Base-by-base conservation (phyloP, 768 basidiomycete genomes). In the Tephrocybe rancida region DNA sequence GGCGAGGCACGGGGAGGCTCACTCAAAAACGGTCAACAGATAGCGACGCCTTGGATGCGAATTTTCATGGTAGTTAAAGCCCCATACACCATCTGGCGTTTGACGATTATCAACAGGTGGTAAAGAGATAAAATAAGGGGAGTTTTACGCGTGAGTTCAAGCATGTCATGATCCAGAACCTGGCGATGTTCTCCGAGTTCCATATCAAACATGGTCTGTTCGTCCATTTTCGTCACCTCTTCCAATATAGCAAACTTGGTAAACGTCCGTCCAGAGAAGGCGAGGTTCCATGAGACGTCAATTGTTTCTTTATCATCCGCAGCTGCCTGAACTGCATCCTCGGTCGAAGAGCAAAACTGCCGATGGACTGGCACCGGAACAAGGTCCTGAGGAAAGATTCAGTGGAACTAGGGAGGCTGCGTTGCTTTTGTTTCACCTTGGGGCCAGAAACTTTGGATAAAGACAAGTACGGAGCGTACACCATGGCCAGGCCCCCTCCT, bases 271-370 rank as follows among this genome's bases (percentile, higher is more conserved):
- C 66, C 68, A 0, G 69, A 65, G 30, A 65, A 71, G 1, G 64
- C 61, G 26, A 75, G 55, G 3, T 67, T 67, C 73, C 73, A 74
- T 8, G 59, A 64, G 9, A 75, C 56, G n/a, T 70, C 61, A 29
- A 74, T 54, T 22, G 53, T 64, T 18, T 68, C 63, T 29, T 46
- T 47, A 25, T 65, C 67, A 41, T 47, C 35, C 35, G 49, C 41
- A 30, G 30, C 9, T 19, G 37, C 35, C 13, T 29, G 37, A 4
- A 13, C 5, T 7, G 16, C 13, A 27, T 51, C 47, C 3, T 43
- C 50, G 2, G 18, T 24, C 32, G 39, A 34, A 3, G 48, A 46
- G 32, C 68, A 71, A 18, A 61, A 55, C 56, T 72, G 66, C 3
- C 73, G 63, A 32, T 67, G 61, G 1, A 74, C 63, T 19, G 59